Base-by-base conservation (phyloP, 2,329 filamentous ascomycete genomes). In the Fusarium buharicum region DNA sequence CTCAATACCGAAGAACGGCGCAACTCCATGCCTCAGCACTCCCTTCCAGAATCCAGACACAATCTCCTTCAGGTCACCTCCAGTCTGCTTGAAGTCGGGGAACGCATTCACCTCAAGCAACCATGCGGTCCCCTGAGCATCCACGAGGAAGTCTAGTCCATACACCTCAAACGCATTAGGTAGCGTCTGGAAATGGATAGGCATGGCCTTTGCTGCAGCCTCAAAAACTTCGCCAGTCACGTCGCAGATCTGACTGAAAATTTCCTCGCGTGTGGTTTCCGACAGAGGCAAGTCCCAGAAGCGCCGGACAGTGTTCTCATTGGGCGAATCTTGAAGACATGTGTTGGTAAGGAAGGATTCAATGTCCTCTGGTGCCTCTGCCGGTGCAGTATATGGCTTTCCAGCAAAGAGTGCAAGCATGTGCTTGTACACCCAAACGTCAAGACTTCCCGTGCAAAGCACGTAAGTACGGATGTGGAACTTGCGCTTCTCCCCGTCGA, bases 401-500 rank as follows among this genome's bases (percentile, higher is more conserved):
- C 86, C 88, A 0, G 95, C 93, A 77, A 98, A 98, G 31, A 99
- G 87, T 1, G 94, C 93, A 11, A 99, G 88, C 93, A 98, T 97
- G 58, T 88, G 87, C 68, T 82, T 86, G 83, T 96, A 97, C 67
- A 98, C 91, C 77, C 92, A 93, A 50, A 98, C 86, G 58, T 87
- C 83, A 12, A 99, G 81, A 2, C 88, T 86, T 38, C 93, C 93
- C 2, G 88, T 82, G 48, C 92, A 91, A 56, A 97, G 84, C 20
- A 97, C 91, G 76, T 99, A 99, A 2, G 90, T 92, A 39, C 95
- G 85, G 72, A 99, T 92, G 78, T 99, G 95, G 78, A 98, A 99
- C 77, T 99, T 99, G 63, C 90, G 86, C 59, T 83, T 81, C 27
- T 84, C 84, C n/a, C 81, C 83, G 3, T 80, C 82, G 14, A 97